A percentile compares a stretch with the other conserved stretches of the same genome.
Evolutionary conservation across 2,329 filamentous ascomycete species (phyloP).

Genomic region (Colletotrichum destructivum): DNA sequence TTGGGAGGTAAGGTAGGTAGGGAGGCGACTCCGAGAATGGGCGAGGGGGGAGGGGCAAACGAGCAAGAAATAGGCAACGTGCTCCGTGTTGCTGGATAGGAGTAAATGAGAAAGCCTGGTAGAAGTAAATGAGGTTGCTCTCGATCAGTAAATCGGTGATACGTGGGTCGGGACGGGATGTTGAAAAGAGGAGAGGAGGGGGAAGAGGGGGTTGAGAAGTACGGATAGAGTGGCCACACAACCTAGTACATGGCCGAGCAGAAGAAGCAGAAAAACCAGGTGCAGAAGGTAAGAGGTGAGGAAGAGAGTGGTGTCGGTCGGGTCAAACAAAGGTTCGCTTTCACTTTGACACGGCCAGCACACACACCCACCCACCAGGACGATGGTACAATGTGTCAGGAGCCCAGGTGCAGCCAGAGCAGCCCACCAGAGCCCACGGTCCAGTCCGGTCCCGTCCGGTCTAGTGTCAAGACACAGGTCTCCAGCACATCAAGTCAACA

Average conservation of each 20-base stretch:
- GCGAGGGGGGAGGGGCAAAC: slow-evolving; percentile 29
- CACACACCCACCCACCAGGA: slow-evolving; percentile 16
- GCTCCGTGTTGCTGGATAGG: slow-evolving; percentile 36
- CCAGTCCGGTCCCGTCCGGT: slow-evolving; percentile 37
- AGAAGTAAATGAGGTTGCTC: slow-evolving; percentile 36
- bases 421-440: slow-evolving; percentile 33
- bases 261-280: slow-evolving; percentile 28
- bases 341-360: slow-evolving; percentile 6
- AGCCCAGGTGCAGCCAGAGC: slow-evolving; percentile 14
- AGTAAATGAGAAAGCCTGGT: slow-evolving; percentile 31
- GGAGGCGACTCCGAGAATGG: slow-evolving; percentile 39
- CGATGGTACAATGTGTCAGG: slow-evolving; percentile 4
- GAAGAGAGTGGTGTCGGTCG: slow-evolving; percentile 7
- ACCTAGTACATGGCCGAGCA: background rate
- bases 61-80: slow-evolving; percentile 37
- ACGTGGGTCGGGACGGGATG: slow-evolving; percentile 36
- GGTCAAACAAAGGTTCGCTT: slow-evolving; percentile 24
- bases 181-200: slow-evolving; percentile 21
- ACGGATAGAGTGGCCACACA: background rate
- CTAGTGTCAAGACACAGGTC: slow-evolving; percentile 29
- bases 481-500: slow-evolving; percentile 21
- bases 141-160: slow-evolving; percentile 26
- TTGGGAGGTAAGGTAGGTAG: slow-evolving; percentile 36
- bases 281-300: slow-evolving; percentile 21
- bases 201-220: slow-evolving; percentile 7